Evolutionary conservation across 169 alveolate species (phyloP).

Genomic region (Plasmodium reichenowi): DNA sequence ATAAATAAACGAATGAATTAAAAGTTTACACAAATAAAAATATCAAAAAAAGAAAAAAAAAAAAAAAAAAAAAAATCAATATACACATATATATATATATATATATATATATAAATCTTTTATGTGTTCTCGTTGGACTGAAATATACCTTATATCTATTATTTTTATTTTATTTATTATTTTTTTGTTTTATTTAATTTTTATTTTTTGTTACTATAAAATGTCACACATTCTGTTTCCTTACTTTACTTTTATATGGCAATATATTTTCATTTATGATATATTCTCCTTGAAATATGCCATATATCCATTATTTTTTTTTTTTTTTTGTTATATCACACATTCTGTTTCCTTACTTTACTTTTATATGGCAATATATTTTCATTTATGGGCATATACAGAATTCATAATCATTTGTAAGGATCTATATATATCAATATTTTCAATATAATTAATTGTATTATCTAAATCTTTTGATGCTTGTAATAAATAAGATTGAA

Average conservation of each 20-base stretch:
- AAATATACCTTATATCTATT: too few relatives aligned
- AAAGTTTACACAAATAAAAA: too few relatives aligned
- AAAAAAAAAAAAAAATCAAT: too few relatives aligned
- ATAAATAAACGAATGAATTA: too few relatives aligned
- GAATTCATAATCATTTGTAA: constrained; percentile 30
- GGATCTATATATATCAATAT: constrained; percentile 61
- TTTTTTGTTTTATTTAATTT: too few relatives aligned
- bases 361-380: not conserved
- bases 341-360: not conserved
- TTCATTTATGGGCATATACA: constrained; percentile 20
- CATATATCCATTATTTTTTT: not conserved
- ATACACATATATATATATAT: too few relatives aligned
- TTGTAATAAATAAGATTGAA: constrained; percentile 48
- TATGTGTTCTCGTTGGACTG: too few relatives aligned
- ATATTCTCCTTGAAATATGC: not conserved
- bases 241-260: not conserved
- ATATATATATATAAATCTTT: too few relatives aligned
- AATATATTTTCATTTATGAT: constrained; percentile 2
- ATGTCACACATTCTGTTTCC: not conserved
- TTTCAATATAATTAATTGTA: constrained; percentile 62
- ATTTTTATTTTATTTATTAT: too few relatives aligned
- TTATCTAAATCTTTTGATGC: constrained; percentile 19
- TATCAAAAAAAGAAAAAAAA: too few relatives aligned
- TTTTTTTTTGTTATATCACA: too few relatives aligned
- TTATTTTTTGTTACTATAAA: too few relatives aligned